Percentiles rank a stretch among this genome's conserved stretches.
These are phyloP conservation scores for Stephania cephalantha DNA, from an alignment of 164 flowering plant genomes.

Conservation along the genomic window DNA sequence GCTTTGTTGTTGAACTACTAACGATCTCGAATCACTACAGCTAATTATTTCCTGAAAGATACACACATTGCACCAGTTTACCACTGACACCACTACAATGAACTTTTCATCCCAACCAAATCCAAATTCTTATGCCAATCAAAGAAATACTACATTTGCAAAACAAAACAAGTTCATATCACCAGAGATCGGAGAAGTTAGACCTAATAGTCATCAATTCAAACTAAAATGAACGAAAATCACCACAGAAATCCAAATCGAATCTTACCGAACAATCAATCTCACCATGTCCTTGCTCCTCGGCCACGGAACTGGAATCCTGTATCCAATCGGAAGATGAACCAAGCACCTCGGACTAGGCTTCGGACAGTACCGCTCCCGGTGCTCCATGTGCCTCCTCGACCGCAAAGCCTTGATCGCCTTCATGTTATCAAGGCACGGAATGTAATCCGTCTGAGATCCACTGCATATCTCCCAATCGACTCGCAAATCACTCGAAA, in stretches of 20 bases:
- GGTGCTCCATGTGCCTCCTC: slow-evolving; percentile 77
- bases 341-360: slow-evolving; percentile 59
- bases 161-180: not conserved
- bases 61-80: too few species aligned
- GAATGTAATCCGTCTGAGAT: slow-evolving; percentile 64
- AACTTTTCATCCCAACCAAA: not conserved
- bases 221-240: not conserved
- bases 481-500: slow-evolving; percentile 10
- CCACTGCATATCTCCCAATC: slow-evolving; percentile 53
- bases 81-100: not conserved
- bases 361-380: slow-evolving; percentile 81
- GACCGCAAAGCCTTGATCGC: slow-evolving; percentile 63
- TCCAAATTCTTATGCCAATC: not conserved
- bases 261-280: slow-evolving; percentile 57
- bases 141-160: not conserved
- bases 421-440: slow-evolving; percentile 73
- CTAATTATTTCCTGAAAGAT: too few species aligned
- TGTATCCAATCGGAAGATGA: slow-evolving; percentile 69
- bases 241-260: slow-evolving; percentile 1
- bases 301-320: slow-evolving; percentile 78
- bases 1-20: too few species aligned
- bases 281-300: slow-evolving; percentile 98
- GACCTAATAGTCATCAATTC: not conserved
- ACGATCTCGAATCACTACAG: too few species aligned
- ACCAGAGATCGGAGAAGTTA: not conserved